A percentile compares a stretch with the other conserved stretches of the same genome.
Conservation (phyloP, 2,329 filamentous ascomycete species). For the Stachybotrys echinatus region DNA sequence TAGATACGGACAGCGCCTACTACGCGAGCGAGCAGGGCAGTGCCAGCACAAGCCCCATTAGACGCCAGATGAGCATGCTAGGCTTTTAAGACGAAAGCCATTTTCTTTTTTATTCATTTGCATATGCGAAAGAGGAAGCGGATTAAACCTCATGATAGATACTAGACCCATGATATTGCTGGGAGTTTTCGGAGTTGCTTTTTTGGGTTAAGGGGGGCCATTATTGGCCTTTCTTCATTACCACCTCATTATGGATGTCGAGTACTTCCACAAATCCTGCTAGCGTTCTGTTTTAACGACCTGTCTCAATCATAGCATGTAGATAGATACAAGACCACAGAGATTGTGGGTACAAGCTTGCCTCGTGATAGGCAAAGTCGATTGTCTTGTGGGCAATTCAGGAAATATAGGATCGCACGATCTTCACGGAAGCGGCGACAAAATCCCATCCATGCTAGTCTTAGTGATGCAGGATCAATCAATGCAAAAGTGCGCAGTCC, state of each 20-base stretch:
- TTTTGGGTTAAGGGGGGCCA: background rate
- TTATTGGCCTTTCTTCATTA: background rate
- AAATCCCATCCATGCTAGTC: too few relatives aligned
- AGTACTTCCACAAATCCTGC: background rate
- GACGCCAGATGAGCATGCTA: constrained; percentile 69
- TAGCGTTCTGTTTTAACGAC: background rate
- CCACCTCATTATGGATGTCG: background rate
- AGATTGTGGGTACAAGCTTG: too few relatives aligned
- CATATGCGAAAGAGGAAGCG: background rate
- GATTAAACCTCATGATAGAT: constrained; percentile 3
- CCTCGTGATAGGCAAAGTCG: too few relatives aligned
- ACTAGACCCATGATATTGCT: background rate
- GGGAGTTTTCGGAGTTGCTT: background rate
- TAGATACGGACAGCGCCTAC: constrained; percentile 78
- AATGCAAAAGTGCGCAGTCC: too few relatives aligned
- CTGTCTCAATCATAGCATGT: too few relatives aligned
- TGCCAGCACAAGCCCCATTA: constrained; percentile 60
- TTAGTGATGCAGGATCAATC: too few relatives aligned
- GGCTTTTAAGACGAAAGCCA: constrained; percentile 28
- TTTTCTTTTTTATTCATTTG: background rate
- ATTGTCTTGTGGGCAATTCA: too few relatives aligned
- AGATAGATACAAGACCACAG: too few relatives aligned
- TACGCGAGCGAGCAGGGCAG: constrained; percentile 71
- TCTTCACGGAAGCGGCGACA: too few relatives aligned
- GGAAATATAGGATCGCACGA: too few relatives aligned